Conservation (phyloP, 164 flowering plant genomes). For the Kalanchoe fedtschenkoi region DNA sequence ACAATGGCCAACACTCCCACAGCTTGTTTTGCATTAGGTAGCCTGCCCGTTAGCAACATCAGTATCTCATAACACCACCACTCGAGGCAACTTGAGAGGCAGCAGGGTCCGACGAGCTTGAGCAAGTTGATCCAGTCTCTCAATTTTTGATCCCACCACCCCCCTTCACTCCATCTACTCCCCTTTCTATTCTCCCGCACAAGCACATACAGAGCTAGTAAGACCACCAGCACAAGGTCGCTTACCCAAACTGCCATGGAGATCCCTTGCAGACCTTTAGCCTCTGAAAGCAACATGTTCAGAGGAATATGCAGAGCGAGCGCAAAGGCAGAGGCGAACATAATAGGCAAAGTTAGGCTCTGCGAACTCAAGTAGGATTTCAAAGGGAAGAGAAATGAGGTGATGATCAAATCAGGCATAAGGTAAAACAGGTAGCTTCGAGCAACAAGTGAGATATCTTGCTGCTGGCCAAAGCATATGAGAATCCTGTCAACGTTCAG, state of each 20-base stretch:
- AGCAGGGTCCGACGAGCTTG: conserved; percentile 57
- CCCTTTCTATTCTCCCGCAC: conserved; percentile 26
- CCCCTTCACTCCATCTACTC: conserved; percentile 43
- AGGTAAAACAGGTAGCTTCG: conserved; percentile 48
- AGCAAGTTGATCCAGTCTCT: conserved; percentile 48
- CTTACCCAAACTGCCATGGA: conserved; percentile 67
- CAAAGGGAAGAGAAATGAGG: conserved; percentile 63
- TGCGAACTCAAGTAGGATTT: conserved; percentile 76
- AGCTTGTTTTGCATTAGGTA: conserved; percentile 43
- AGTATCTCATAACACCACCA: conserved; percentile 97
- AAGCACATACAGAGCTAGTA: conserved; percentile 33
- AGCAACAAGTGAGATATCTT: conserved; percentile 48
- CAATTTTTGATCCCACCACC: conserved; percentile 52
- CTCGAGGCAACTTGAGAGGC: conserved; percentile 84
- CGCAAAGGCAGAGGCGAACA: conserved; percentile 55
- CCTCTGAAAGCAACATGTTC: conserved; percentile 47
- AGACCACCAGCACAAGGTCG: conserved; percentile 36
- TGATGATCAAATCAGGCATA: conserved; percentile 64
- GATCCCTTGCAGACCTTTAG: conserved; percentile 56
- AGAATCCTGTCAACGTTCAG: conserved; percentile 63
- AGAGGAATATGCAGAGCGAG: conserved; percentile 55
- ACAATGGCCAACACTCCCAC: conserved; percentile 63
- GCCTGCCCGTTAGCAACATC: conserved; percentile 60
- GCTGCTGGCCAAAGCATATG: conserved; percentile 53
- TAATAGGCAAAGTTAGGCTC: conserved; percentile 48